Percentiles rank a stretch among this genome's conserved stretches.
These are phyloP conservation scores for Rhodamnia argentea DNA, from an alignment of 345 rosid genomes.

Conservation along the genomic window DNA sequence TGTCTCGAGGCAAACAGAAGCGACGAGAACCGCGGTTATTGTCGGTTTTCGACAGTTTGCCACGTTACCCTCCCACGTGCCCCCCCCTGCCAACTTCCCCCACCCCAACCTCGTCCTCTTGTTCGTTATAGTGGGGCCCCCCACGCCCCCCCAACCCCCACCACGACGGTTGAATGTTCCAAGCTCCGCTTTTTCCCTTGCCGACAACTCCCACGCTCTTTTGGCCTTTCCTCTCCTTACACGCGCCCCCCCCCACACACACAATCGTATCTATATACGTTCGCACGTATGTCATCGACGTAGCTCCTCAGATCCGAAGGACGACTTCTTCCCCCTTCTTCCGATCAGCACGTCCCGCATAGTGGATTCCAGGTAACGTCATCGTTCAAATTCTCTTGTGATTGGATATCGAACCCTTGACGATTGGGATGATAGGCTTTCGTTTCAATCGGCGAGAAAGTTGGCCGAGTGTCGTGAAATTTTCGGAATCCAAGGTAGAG, in stretches of 20 bases:
- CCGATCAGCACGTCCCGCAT: too few species aligned
- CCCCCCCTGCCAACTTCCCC: not conserved
- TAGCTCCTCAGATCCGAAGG: too few species aligned
- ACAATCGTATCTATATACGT: not conserved
- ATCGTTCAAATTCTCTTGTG: too few species aligned
- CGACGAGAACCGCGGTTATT: conserved; percentile 2
- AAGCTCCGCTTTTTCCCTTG: not conserved
- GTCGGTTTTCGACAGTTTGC: conserved; percentile 11
- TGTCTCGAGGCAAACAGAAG: not conserved
- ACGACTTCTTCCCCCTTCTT: too few species aligned
- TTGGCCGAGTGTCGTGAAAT: too few species aligned
- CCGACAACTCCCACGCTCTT: not conserved
- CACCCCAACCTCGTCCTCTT: not conserved
- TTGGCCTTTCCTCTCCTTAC: not conserved
- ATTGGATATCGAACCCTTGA: not conserved
- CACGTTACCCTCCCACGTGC: not conserved
- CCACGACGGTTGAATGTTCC: not conserved
- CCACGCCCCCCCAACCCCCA: too few species aligned
- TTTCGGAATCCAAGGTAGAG: not conserved
- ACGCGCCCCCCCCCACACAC: not conserved
- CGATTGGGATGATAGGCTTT: not conserved
- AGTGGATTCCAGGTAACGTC: too few species aligned
- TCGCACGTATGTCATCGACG: too few species aligned
- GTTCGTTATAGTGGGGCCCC: not conserved
- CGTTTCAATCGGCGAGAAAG: not conserved